A percentile compares a stretch with the other conserved stretches of the same genome.
Conservation (phyloP, 23 red algal species). For the Chondrus crispus region DNA sequence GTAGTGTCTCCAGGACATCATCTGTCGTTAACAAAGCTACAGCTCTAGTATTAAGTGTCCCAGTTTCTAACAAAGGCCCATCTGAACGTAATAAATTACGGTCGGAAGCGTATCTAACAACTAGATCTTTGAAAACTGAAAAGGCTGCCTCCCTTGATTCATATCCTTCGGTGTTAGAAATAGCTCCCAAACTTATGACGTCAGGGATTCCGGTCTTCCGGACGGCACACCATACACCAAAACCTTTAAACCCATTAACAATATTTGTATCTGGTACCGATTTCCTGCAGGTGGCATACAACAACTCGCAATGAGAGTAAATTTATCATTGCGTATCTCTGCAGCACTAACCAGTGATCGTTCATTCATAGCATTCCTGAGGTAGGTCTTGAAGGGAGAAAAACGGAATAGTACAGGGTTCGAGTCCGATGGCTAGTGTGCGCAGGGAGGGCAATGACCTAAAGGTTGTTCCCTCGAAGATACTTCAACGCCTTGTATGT, state of each 20-base stretch:
- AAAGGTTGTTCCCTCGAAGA: background rate
- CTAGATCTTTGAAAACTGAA: too few relatives aligned
- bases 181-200: background rate
- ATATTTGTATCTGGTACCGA: background rate
- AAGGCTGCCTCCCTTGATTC: too few relatives aligned
- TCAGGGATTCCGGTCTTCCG: background rate
- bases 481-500: background rate
- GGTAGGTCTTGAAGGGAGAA: constrained; percentile 1
- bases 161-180: constrained; percentile 6
- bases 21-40: too few relatives aligned
- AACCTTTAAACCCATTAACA: background rate
- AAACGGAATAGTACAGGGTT: constrained; percentile 10
- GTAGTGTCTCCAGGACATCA: too few relatives aligned
- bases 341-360: background rate
- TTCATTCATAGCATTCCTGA: background rate
- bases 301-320: background rate
- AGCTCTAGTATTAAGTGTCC: too few relatives aligned
- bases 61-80: too few relatives aligned
- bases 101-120: too few relatives aligned
- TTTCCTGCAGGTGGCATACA: background rate
- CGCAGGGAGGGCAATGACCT: background rate
- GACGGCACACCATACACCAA: background rate
- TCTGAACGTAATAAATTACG: too few relatives aligned
- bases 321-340: background rate
- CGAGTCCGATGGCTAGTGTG: constrained; percentile 16